Evolutionary conservation across 805 yeast genomes (phyloP), one percentile per base, ranked within the genome.

Genomic region (Jamesozyma hellenica): DNA sequence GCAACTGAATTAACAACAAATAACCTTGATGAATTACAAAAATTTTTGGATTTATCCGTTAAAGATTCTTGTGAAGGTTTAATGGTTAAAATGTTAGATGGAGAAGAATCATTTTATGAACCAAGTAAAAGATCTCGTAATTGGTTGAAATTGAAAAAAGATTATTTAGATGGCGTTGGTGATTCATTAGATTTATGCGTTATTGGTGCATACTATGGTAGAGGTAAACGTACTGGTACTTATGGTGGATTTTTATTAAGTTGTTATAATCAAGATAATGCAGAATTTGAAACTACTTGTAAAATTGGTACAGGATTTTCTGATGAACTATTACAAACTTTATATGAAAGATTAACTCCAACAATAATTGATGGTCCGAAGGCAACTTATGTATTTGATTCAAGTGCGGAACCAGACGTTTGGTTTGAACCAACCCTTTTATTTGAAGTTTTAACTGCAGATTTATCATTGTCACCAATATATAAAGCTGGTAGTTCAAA

Each of bases 251-350:
- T 88, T 54, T 61, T 92, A 30, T 67, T 92, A 37, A 97, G 95
- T 0, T 81, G 94, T 25, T 90, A 86, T 56, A 92, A 92, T 53
- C 78, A 77, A 41, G 96, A 90, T 42, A 74, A 86, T 0, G 97
- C 94, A 17, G 96, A 88, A 53, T 86, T 74, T 57, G 97, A 92
- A 60, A 83, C 96, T 0, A 81, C 94, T 32, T 92, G 98, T 65
- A 92, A 92, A 59, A 88, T 94, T 40, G 98, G 98, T 35, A 92
- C 98, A 0, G 98, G 98, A 0, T 92, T 92, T 55, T 75, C 87
- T 31, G 98, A 92, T 48, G 96, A 81, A 47, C 72, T 78, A 53
- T 68, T 92, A 42, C 75, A 75, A 28, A 63, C 62, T 21, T 58
- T 92, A 26, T 68, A 79, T 51, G 72, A 70, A 19, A 67, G 67